A percentile compares a stretch with the other conserved stretches of the same genome.
These are phyloP conservation scores for Flaveria brownii DNA, from an alignment of 129 eudicot species.

Conservation along the genomic window DNA sequence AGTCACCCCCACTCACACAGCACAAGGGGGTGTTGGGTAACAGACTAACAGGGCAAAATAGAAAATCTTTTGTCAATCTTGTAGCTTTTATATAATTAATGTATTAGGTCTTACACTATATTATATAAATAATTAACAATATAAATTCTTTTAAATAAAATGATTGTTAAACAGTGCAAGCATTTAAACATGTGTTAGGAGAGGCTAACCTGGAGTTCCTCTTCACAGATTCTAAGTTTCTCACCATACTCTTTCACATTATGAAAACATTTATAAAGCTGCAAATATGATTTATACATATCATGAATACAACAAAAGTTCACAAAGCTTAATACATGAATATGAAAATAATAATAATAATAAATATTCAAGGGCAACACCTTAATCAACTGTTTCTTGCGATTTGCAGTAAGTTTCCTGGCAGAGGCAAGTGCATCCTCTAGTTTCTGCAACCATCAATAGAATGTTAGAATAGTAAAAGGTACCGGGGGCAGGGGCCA, in stretches of 20 bases:
- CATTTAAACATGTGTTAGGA: not conserved
- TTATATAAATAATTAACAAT: not conserved
- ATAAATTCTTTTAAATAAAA: not conserved
- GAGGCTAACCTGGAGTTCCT: slow-evolving; percentile 76
- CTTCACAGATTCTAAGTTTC: slow-evolving; percentile 63
- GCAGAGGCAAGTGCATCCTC: slow-evolving; percentile 65
- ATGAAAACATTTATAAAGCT: slow-evolving; percentile 65
- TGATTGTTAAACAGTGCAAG: not conserved
- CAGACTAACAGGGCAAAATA: not conserved
- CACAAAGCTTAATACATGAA: not conserved
- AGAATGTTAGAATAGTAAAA: slow-evolving; percentile 9
- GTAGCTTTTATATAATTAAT: not conserved
- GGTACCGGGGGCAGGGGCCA: not conserved
- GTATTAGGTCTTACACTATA: not conserved
- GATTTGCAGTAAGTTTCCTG: slow-evolving; percentile 57
- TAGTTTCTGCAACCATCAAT: slow-evolving; percentile 51
- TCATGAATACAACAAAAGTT: not conserved
- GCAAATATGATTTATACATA: slow-evolving; percentile 25
- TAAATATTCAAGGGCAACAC: slow-evolving; percentile 32
- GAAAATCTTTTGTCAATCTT: not conserved
- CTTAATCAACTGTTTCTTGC: slow-evolving; percentile 60
- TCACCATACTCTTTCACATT: slow-evolving; percentile 59
- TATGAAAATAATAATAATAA: slow-evolving; percentile 1
- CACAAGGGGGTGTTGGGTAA: not conserved
- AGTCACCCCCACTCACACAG: not conserved